These are phyloP conservation scores for Oehlia diaphana DNA, from an alignment of 192 early-diverging fungal genomes.

Conservation along the genomic window DNA sequence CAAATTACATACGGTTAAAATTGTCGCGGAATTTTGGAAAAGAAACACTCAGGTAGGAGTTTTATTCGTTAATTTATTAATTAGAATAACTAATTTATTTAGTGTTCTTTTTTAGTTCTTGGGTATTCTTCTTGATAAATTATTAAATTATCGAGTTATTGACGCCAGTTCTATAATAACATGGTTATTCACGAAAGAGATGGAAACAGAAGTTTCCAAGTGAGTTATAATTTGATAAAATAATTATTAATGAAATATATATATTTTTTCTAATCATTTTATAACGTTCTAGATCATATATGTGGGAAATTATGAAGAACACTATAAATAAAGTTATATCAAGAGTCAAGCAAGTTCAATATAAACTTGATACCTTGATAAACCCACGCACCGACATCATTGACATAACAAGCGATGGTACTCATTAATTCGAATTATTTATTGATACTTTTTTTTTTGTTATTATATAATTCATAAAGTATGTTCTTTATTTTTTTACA, in stretches of 20 bases:
- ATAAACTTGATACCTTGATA: constrained; percentile 43
- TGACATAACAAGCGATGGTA: constrained; percentile 41
- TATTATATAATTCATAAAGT: not conserved
- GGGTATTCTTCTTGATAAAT: constrained; percentile 90
- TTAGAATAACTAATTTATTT: not conserved
- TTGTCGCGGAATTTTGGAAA: constrained; percentile 84
- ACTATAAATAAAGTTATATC: constrained; percentile 84
- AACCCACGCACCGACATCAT: constrained; percentile 34
- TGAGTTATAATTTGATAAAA: constrained; percentile 24
- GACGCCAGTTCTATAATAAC: constrained; percentile 79
- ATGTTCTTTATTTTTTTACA: constrained; percentile 16
- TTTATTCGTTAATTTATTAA: not conserved
- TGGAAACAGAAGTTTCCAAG: constrained; percentile 43
- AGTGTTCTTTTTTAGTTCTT: constrained; percentile 54
- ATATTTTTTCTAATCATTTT: not conserved
- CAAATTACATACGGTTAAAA: constrained; percentile 71
- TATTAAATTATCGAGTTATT: constrained; percentile 93
- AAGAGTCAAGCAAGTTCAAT: constrained; percentile 70
- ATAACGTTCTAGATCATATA: constrained; percentile 51
- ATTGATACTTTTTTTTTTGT: not conserved
- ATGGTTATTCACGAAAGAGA: constrained; percentile 70
- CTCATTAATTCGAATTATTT: constrained; percentile 21
- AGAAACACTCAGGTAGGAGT: constrained; percentile 68
- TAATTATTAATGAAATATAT: not conserved
- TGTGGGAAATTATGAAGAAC: constrained; percentile 87